phyloP scores from a whole-genome alignment of 495 filamentous ascomycete genomes.

The Penicillium odoratum region DNA sequence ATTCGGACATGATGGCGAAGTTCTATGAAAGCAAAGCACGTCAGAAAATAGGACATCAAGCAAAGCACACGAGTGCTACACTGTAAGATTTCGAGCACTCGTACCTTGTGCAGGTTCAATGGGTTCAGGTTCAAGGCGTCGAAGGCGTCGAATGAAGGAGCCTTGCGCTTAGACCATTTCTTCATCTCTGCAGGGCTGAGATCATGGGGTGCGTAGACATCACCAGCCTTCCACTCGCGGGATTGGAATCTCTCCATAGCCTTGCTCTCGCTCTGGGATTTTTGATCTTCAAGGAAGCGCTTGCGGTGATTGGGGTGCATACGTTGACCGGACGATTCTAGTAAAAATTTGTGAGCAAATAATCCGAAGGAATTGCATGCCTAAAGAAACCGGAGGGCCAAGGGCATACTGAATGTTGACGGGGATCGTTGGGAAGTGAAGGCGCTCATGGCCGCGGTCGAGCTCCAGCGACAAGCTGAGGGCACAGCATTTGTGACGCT shows the following conservation, averaged over 20 bases:
- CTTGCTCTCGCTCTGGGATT: conserved; percentile 37
- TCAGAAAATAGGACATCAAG: background rate
- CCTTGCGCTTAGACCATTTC: conserved; percentile 59
- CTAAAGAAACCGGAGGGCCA: background rate
- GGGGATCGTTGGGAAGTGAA: conserved; percentile 29
- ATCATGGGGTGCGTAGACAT: conserved; percentile 90
- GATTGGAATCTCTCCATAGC: conserved; percentile 39
- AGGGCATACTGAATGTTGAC: conserved; percentile 25
- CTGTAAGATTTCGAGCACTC: conserved; percentile 17
- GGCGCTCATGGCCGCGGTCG: conserved; percentile 34
- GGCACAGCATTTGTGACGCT: conserved; percentile 24
- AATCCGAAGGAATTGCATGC: background rate
- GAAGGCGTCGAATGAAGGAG: conserved; percentile 64
- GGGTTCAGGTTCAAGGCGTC: conserved; percentile 82
- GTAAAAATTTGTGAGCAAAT: conserved; percentile 8
- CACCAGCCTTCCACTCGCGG: conserved; percentile 68
- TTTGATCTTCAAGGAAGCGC: conserved; percentile 42
- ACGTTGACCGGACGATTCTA: conserved; percentile 20
- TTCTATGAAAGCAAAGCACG: conserved; percentile 58
- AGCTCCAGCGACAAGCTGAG: conserved; percentile 42
- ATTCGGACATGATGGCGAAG: conserved; percentile 89
- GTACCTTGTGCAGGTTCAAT: conserved; percentile 78
- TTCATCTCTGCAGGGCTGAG: conserved; percentile 69
- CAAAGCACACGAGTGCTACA: background rate
- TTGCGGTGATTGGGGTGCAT: conserved; percentile 34